phyloP scores from a whole-genome alignment of 345 rosid genomes.

The Iberis pinnata region DNA sequence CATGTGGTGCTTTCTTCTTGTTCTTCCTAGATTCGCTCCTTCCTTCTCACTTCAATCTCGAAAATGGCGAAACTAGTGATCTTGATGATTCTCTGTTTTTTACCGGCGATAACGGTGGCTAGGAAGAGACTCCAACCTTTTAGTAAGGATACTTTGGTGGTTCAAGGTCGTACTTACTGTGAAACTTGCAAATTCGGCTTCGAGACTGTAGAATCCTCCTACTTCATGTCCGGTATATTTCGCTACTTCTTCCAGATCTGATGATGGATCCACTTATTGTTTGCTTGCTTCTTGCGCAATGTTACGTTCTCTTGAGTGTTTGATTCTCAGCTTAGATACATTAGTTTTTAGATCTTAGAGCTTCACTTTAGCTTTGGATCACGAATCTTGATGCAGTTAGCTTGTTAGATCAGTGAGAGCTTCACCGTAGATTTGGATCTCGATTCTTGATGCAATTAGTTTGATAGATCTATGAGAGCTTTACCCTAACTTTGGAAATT shows the following conservation, averaged over 20 bases:
- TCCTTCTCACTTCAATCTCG: background rate
- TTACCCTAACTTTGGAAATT: too few relatives aligned
- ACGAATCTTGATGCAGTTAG: background rate
- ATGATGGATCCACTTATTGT: background rate
- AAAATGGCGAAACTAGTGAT: constrained; percentile 49
- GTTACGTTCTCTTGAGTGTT: background rate
- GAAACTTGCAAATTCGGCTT: constrained; percentile 82
- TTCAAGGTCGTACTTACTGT: constrained; percentile 66
- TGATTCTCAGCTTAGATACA: background rate
- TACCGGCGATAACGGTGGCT: constrained; percentile 51
- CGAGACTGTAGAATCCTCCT: constrained; percentile 60
- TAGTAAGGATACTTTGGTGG: constrained; percentile 34
- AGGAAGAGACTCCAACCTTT: constrained; percentile 31
- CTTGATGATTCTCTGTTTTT: constrained; percentile 47
- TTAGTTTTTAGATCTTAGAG: background rate
- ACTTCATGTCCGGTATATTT: constrained; percentile 44
- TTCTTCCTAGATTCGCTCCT: constrained; percentile 22
- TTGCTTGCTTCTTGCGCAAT: too few relatives aligned
- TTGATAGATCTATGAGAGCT: too few relatives aligned
- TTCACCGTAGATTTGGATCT: too few relatives aligned
- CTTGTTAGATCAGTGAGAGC: background rate
- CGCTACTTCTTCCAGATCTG: too few relatives aligned
- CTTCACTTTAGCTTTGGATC: background rate
- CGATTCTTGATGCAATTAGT: too few relatives aligned
- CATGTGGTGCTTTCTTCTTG: constrained; percentile 24